Conservation (phyloP, 2,329 filamentous ascomycete species). For the Rhynchosporium secalis region DNA sequence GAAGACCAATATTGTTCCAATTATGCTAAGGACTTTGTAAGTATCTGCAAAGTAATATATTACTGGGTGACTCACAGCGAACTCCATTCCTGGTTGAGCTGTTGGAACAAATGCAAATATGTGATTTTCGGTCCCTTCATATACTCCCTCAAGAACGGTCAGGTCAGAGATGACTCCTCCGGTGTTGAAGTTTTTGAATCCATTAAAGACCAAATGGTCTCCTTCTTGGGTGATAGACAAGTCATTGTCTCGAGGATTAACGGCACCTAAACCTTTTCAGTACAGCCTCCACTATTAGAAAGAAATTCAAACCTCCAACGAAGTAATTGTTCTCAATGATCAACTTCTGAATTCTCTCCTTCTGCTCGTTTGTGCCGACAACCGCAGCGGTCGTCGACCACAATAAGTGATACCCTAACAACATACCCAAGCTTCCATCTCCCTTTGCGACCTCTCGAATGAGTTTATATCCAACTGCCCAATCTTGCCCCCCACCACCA, state of each 20-base stretch:
- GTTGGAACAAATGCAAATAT: conserved; percentile 64
- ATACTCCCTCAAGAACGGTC: conserved; percentile 63
- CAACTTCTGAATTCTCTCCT: conserved; percentile 54
- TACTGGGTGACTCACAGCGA: conserved; percentile 39
- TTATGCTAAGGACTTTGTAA: conserved; percentile 45
- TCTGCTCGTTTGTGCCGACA: conserved; percentile 60
- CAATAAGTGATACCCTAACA: conserved; percentile 64
- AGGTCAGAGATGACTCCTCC: conserved; percentile 66
- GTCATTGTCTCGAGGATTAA: conserved; percentile 65
- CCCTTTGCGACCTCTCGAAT: conserved; percentile 64
- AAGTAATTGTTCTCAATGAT: conserved; percentile 66
- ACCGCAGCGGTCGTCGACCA: conserved; percentile 63
- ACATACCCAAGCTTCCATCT: conserved; percentile 66
- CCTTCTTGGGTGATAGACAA: conserved; percentile 56
- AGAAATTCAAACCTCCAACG: conserved; percentile 50
- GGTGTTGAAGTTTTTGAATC: conserved; percentile 67
- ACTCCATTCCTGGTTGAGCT: conserved; percentile 56
- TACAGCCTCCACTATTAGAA: neutral
- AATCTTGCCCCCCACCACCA: conserved; percentile 53
- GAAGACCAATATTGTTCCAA: conserved; percentile 65
- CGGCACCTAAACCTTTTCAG: conserved; percentile 45
- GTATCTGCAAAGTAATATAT: neutral
- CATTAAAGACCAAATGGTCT: conserved; percentile 58
- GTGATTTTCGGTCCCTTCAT: conserved; percentile 58
- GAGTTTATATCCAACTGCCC: conserved; percentile 56